A percentile compares a stretch with the other conserved stretches of the same genome.
These are phyloP conservation scores for Brassica nigra DNA, from an alignment of 345 rosid genomes.

Conservation along the genomic window DNA sequence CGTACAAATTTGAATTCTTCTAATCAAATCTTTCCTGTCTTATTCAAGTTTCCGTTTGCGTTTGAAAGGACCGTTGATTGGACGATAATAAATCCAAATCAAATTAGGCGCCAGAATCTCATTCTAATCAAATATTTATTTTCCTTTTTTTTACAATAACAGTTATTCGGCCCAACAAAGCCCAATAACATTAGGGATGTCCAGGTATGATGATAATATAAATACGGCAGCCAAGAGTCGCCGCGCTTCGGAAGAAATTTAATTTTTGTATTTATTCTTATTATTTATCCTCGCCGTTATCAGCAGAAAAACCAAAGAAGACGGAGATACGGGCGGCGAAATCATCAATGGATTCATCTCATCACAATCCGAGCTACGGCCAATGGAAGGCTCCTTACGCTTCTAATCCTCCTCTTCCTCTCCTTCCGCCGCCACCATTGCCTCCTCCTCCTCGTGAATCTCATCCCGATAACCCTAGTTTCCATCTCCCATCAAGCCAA, in stretches of 20 bases:
- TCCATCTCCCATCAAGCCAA: slow-evolving; percentile 19
- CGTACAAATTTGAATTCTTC: neutral
- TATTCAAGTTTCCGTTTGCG: neutral
- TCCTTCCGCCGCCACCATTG: slow-evolving; percentile 30
- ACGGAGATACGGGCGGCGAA: neutral
- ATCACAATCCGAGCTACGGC: slow-evolving; percentile 39
- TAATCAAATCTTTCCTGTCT: no score
- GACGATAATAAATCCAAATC: neutral
- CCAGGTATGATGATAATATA: neutral
- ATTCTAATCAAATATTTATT: neutral
- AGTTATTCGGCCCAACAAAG: neutral
- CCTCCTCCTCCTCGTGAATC: slow-evolving; percentile 28
- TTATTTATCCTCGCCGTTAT: slow-evolving; percentile 2
- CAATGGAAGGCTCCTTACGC: slow-evolving; percentile 49
- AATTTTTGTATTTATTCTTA: neutral
- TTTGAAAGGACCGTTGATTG: neutral
- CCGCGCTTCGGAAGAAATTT: neutral
- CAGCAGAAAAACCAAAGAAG: neutral
- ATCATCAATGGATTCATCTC: slow-evolving; percentile 55
- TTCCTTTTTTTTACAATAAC: neutral
- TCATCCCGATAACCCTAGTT: slow-evolving; percentile 37
- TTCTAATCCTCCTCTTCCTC: slow-evolving; percentile 37
- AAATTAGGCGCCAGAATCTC: neutral
- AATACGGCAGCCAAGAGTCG: neutral
- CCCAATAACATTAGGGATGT: slow-evolving; percentile 10